These are phyloP conservation scores for Cinnamomum chago DNA, from an alignment of 164 flowering plant species.

Conservation along the genomic window DNA sequence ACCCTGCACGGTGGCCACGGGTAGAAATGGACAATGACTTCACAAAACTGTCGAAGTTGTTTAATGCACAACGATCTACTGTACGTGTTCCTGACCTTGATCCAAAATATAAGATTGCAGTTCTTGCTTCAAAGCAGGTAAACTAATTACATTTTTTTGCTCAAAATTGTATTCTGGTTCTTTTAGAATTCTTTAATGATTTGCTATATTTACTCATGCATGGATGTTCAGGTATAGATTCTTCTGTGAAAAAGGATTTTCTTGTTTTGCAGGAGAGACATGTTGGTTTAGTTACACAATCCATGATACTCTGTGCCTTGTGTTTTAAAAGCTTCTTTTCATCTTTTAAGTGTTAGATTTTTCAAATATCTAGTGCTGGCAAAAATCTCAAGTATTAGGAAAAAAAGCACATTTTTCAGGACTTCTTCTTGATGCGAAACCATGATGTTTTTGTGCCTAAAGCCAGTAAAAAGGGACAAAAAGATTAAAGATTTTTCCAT, in stretches of 20 bases:
- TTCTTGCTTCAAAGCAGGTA: slow-evolving; percentile 90
- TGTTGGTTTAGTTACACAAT: not conserved
- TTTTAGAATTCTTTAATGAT: not conserved
- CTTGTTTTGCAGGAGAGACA: not conserved
- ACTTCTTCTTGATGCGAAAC: not conserved
- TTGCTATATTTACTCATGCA: not conserved
- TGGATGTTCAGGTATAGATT: not conserved
- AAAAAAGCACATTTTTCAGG: not conserved
- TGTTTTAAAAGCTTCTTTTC: too few relatives aligned
- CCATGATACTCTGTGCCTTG: not conserved
- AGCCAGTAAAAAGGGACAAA: too few relatives aligned
- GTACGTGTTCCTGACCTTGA: slow-evolving; percentile 75
- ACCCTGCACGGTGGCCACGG: slow-evolving; percentile 77
- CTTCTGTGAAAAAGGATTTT: not conserved
- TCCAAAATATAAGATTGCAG: slow-evolving; percentile 81
- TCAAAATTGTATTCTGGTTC: not conserved
- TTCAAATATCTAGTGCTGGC: too few relatives aligned
- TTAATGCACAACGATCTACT: slow-evolving; percentile 67
- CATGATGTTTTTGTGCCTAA: too few relatives aligned
- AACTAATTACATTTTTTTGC: not conserved
- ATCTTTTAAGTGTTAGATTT: too few relatives aligned
- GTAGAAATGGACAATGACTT: slow-evolving; percentile 81
- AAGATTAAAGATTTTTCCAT: too few relatives aligned
- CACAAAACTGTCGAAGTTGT: slow-evolving; percentile 43
- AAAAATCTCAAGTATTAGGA: too few relatives aligned